phyloP scores from a whole-genome alignment of 768 basidiomycete species.

The Agaricus blazei region DNA sequence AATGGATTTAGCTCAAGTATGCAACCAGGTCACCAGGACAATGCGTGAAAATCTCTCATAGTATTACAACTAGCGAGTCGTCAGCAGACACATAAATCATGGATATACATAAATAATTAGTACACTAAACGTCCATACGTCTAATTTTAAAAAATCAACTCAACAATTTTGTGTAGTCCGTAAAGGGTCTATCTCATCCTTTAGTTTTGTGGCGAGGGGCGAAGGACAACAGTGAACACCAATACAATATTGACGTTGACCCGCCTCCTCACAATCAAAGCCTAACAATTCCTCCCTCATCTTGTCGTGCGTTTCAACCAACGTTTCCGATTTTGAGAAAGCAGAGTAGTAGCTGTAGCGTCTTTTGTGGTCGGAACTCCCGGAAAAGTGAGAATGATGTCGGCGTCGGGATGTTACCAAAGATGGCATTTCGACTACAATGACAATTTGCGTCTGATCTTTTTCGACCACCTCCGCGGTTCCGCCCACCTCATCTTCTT shows the following conservation, averaged over 20 bases:
- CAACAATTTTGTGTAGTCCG: background rate
- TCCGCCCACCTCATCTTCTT: background rate
- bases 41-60: too few species aligned
- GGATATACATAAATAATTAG: too few species aligned
- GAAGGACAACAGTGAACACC: slow-evolving; percentile 32
- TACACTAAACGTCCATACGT: too few species aligned
- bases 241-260: slow-evolving; percentile 24
- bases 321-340: background rate
- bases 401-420: background rate
- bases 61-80: too few species aligned
- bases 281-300: background rate
- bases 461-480: background rate
- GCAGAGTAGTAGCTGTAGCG: background rate
- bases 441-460: background rate
- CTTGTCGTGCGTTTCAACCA: background rate
- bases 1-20: too few species aligned
- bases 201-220: slow-evolving; percentile 10
- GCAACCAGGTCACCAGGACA: too few species aligned
- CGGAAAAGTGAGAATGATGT: background rate
- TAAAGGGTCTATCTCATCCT: background rate
- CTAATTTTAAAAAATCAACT: background rate
- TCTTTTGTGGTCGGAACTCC: background rate
- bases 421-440: slow-evolving; percentile 7
- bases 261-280: slow-evolving; percentile 8
- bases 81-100: too few species aligned